phyloP scores from a whole-genome alignment of 2,329 filamentous ascomycete genomes.

The Madurella fahalii region DNA sequence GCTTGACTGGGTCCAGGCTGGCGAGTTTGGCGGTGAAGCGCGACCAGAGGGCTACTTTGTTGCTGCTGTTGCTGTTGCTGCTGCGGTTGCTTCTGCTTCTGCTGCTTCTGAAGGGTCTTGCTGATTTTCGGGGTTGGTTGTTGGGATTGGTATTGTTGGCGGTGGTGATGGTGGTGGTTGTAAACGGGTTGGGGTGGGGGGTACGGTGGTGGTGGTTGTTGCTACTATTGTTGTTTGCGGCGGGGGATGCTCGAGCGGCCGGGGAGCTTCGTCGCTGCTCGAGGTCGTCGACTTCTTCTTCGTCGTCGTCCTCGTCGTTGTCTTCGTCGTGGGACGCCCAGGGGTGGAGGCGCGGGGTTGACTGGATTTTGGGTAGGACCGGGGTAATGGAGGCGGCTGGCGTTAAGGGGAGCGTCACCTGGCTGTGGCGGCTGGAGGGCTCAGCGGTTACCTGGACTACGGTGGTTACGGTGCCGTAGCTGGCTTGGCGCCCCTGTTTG shows the following conservation, averaged over 20 bases:
- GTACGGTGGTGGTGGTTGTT: no score
- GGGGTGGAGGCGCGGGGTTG: background rate
- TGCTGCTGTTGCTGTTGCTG: background rate
- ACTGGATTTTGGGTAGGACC: constrained; percentile 15
- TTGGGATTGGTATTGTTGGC: no score
- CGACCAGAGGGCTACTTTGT: constrained; percentile 1
- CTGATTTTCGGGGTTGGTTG: no score
- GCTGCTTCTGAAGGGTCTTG: constrained; percentile 21
- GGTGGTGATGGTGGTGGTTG: no score
- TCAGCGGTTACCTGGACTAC: constrained; percentile 46
- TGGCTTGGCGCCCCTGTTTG: constrained; percentile 30
- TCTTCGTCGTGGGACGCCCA: constrained; percentile 6
- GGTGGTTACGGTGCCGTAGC: constrained; percentile 50
- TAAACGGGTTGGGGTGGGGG: no score
- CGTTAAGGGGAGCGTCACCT: constrained; percentile 12
- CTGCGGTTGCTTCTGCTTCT: constrained; percentile 19
- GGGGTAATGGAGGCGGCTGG: constrained; percentile 22
- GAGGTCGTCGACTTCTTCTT: constrained; percentile 4
- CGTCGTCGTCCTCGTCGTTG: background rate
- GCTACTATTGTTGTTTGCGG: no score
- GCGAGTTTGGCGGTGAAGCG: constrained; percentile 34
- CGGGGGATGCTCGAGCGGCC: no score
- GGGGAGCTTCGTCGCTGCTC: background rate
- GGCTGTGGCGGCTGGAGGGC: constrained; percentile 20
- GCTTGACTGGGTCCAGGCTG: constrained; percentile 53